A percentile compares a stretch with the other conserved stretches of the same genome.
Evolutionary conservation across 2,329 filamentous ascomycete species (phyloP).

Genomic region (Diaporthe sp.): DNA sequence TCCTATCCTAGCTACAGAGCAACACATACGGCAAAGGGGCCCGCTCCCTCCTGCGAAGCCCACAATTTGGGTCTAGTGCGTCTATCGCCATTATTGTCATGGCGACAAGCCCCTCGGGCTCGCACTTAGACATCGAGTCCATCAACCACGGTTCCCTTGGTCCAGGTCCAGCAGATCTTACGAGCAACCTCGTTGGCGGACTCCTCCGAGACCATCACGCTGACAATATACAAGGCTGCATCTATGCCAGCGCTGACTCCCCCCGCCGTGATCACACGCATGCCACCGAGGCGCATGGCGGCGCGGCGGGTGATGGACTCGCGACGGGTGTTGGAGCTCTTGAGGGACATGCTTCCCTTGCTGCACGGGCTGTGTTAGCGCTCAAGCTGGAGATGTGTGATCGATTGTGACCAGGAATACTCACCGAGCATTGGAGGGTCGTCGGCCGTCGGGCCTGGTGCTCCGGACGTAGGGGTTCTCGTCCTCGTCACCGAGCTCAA

Average conservation of each 20-base stretch:
- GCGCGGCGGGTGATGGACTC: conserved; percentile 85
- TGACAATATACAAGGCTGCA: conserved; percentile 86
- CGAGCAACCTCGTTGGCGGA: conserved; percentile 80
- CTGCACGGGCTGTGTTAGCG: conserved; percentile 50
- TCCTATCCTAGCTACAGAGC: conserved; percentile 20
- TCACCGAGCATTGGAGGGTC: conserved; percentile 70
- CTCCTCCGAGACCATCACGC: conserved; percentile 82
- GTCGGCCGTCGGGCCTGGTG: conserved; percentile 72
- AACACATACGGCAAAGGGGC: background rate
- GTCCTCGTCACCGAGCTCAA: conserved; percentile 83
- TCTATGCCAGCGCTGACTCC: conserved; percentile 85
- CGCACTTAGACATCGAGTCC: conserved; percentile 78
- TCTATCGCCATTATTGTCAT: background rate
- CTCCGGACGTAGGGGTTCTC: conserved; percentile 86
- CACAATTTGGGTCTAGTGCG: background rate
- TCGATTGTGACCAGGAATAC: conserved; percentile 39
- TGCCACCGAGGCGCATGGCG: conserved; percentile 76
- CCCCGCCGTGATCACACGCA: conserved; percentile 82
- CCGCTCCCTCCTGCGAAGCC: background rate
- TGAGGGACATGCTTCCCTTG: conserved; percentile 87
- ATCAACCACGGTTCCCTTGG: conserved; percentile 86
- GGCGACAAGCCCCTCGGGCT: conserved; percentile 12
- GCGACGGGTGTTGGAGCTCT: conserved; percentile 77
- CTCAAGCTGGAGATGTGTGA: background rate
- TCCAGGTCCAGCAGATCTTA: conserved; percentile 84